These are phyloP conservation scores for Liriodendron chinense DNA, from an alignment of 164 flowering plant species.

Conservation along the genomic window DNA sequence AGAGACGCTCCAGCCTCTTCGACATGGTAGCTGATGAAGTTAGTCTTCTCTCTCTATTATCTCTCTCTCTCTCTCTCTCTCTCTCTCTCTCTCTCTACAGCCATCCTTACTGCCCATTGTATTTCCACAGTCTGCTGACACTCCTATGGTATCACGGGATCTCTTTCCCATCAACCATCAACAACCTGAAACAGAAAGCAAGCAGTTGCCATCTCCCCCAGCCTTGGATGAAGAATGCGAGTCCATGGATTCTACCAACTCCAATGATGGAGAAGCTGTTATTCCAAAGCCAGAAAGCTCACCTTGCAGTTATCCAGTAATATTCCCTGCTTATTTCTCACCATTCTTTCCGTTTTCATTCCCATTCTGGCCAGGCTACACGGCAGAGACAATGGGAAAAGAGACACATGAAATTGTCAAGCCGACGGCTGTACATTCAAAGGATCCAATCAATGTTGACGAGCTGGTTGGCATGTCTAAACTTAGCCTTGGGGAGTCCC, in stretches of 20 bases:
- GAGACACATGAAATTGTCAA: constrained; percentile 69
- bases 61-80: not conserved
- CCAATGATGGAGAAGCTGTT: constrained; percentile 47
- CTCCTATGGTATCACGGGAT: constrained; percentile 45
- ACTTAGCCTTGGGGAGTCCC: constrained; percentile 63
- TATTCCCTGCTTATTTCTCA: constrained; percentile 61
- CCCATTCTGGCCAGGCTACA: constrained; percentile 52
- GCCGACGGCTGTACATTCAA: constrained; percentile 78
- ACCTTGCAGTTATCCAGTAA: constrained; percentile 47
- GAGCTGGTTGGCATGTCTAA: constrained; percentile 84
- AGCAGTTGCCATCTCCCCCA: constrained; percentile 39
- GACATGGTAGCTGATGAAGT: constrained; percentile 83
- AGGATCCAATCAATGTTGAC: constrained; percentile 76
- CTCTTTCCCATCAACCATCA: constrained; percentile 35
- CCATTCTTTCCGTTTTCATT: constrained; percentile 56
- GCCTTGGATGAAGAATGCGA: constrained; percentile 69
- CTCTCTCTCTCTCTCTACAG: not conserved
- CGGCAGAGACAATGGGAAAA: constrained; percentile 30
- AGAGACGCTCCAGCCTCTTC: constrained; percentile 84
- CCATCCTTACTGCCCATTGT: not conserved
- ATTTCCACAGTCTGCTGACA: constrained; percentile 52
- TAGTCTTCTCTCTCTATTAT: constrained; percentile 23
- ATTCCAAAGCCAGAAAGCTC: constrained; percentile 39
- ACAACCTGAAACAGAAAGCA: constrained; percentile 40
- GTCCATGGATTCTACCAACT: constrained; percentile 79